These are phyloP conservation scores for Colletotrichum tabaci DNA, from an alignment of 2,329 filamentous ascomycete species.

Conservation along the genomic window DNA sequence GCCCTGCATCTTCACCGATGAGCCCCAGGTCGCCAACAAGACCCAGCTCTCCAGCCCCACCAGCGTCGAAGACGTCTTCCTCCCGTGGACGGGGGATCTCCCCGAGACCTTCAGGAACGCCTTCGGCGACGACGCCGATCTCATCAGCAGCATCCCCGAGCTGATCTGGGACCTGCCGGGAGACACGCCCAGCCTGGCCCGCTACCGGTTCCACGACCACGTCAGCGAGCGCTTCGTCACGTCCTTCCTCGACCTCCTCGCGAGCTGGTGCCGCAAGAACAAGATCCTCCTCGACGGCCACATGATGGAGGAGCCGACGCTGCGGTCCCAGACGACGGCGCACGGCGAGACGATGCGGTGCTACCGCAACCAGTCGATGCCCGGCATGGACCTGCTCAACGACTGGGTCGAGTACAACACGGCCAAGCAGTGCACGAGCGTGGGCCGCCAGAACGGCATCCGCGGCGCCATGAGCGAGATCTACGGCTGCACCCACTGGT, in stretches of 20 bases:
- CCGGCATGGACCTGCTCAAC: constrained; percentile 50
- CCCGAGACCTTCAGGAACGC: constrained; percentile 46
- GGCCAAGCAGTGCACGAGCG: constrained; percentile 50
- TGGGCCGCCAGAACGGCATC: constrained; percentile 49
- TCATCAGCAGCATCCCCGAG: constrained; percentile 48
- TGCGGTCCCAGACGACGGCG: constrained; percentile 49
- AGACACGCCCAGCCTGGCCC: constrained; percentile 45
- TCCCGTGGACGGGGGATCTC: constrained; percentile 51
- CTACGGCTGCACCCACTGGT: constrained; percentile 51
- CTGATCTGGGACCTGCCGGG: constrained; percentile 50
- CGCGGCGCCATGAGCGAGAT: constrained; percentile 50
- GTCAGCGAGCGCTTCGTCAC: constrained; percentile 51
- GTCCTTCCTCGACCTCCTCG: constrained; percentile 50
- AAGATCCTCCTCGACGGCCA: constrained; percentile 49
- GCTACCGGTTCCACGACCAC: constrained; percentile 52
- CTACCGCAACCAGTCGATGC: constrained; percentile 50
- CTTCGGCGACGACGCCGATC: constrained; percentile 43
- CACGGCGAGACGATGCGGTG: constrained; percentile 53
- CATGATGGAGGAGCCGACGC: constrained; percentile 52
- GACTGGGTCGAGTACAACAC: constrained; percentile 52
- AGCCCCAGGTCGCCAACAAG: constrained; percentile 52
- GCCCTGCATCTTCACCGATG: constrained; percentile 52
- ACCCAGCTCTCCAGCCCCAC: constrained; percentile 47
- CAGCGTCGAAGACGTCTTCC: constrained; percentile 47
- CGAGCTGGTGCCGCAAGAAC: constrained; percentile 49